Evolutionary conservation across 1,139 yeast species (phyloP), one percentile per base, ranked within the genome.

Genomic region (Blastobotrys elegans): DNA sequence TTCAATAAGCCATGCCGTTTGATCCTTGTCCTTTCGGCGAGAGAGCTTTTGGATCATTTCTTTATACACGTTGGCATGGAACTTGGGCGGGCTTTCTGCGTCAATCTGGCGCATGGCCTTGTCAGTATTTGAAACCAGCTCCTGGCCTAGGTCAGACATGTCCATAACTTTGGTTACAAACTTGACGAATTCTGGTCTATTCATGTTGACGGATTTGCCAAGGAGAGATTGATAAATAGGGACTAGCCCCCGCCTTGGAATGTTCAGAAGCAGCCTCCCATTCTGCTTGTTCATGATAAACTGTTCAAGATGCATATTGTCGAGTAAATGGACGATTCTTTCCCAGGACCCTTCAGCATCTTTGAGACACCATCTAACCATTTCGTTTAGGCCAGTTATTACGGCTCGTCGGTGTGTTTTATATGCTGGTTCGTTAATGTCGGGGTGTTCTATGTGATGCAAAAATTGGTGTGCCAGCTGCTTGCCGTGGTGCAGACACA

Each of bases 141-240:
- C 46, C 18, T 46, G 49, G 22, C 55, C 62, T 13, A 49, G 46
- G 33, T 59, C 61, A 1, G 59, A 49, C 17, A 54, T 50, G 20
- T 47, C 41, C 27, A 44, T 47, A 7, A 58, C 43, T 2, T 47
- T 36, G 39, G 52, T 50, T 44, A 53, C 41, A 20, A 44, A 44
- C 16, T 14, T 20, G 2, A 8, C 38, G 27, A 48, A 54, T 17
- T 24, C 30, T 3, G 30, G 40, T 3, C 22, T 42, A 6, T 41
- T 33, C 16, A 59, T 30, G 27, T 56, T 49, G 14, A 52, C 53
- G 13, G 47, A 43, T 17, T 54, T 41, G 11, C 54, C 43, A 4
- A 58, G 49, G 8, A 60, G 47, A 2, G 58, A 51, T 29, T 55
- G 54, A 52, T 40, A 40, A 49, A 53, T 11, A 51, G 33, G 27